These are phyloP conservation scores for Paraphoma chrysanthemicola DNA, from an alignment of 2,329 filamentous ascomycete species.

Conservation along the genomic window DNA sequence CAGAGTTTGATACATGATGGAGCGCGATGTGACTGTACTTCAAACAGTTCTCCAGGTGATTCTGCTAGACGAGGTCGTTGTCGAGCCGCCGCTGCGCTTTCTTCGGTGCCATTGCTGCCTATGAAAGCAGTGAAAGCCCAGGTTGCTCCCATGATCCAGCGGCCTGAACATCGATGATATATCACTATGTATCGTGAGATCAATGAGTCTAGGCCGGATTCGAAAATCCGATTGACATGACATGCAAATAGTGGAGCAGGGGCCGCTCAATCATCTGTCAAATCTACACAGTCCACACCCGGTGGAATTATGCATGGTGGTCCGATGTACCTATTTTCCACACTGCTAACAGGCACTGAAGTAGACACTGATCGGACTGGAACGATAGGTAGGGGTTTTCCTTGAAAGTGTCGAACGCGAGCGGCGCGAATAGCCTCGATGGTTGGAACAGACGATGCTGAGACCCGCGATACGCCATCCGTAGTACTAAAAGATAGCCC, in stretches of 20 bases:
- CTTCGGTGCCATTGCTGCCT: too few species aligned
- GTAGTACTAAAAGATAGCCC: too few species aligned
- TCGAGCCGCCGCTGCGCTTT: too few species aligned
- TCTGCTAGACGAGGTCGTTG: background rate
- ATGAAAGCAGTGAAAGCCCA: too few species aligned
- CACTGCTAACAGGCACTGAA: too few species aligned
- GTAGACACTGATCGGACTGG: too few species aligned
- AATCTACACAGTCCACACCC: conserved; percentile 15
- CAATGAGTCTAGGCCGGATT: too few species aligned
- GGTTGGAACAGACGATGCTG: background rate
- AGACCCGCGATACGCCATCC: background rate
- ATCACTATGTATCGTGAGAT: too few species aligned
- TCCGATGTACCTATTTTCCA: too few species aligned
- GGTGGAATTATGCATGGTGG: background rate
- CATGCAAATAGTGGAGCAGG: background rate
- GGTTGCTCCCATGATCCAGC: too few species aligned
- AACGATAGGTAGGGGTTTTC: background rate
- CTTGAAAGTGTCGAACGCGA: conserved; percentile 16
- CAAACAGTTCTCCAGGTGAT: background rate
- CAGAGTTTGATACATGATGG: background rate
- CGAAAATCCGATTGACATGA: too few species aligned
- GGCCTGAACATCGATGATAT: too few species aligned
- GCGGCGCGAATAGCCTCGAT: conserved; percentile 18
- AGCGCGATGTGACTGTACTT: background rate
- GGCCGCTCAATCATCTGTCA: conserved; percentile 14